Conservation (phyloP, 1,284 basidiomycete genomes). For the Singerocomus inundabilis region DNA sequence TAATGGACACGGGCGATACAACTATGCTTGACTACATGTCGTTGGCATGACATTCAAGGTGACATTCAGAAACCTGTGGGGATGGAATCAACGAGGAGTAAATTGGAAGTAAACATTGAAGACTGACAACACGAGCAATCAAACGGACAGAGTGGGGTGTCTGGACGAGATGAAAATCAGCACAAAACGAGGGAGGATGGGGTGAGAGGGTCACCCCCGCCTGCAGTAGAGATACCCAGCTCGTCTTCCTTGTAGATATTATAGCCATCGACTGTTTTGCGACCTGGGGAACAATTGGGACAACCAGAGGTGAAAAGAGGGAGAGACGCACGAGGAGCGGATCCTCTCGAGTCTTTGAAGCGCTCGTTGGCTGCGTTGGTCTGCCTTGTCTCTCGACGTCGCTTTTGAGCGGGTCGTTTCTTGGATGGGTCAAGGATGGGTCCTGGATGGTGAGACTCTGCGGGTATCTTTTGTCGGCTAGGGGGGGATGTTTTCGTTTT, state of each 20-base stretch:
- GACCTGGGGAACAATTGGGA: conserved; percentile 47
- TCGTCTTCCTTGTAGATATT: conserved; percentile 86
- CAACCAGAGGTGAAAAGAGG: conserved; percentile 1
- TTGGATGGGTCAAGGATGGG: conserved; percentile 26
- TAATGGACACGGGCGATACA: conserved; percentile 2
- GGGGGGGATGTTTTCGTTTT: conserved; percentile 29
- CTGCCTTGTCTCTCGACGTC: conserved; percentile 26
- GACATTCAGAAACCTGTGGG: conserved; percentile 45
- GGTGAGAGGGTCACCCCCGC: conserved; percentile 61
- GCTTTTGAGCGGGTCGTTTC: conserved; percentile 14
- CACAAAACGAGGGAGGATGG: conserved; percentile 7
- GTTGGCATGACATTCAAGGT: background rate
- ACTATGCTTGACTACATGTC: background rate
- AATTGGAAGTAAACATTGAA: background rate
- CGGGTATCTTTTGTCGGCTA: conserved; percentile 25
- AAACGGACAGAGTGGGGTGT: conserved; percentile 75
- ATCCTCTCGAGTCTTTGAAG: conserved; percentile 78
- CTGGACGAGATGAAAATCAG: conserved; percentile 36
- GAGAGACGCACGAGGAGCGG: conserved; percentile 59
- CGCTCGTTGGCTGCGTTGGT: conserved; percentile 45
- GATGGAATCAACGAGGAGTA: background rate
- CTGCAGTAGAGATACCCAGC: conserved; percentile 68
- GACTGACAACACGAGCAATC: conserved; percentile 82
- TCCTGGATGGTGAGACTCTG: conserved; percentile 19
- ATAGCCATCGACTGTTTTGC: conserved; percentile 84